Conservation (phyloP, 176 grass and related monocot species). For the Eragrostis nindensis region DNA sequence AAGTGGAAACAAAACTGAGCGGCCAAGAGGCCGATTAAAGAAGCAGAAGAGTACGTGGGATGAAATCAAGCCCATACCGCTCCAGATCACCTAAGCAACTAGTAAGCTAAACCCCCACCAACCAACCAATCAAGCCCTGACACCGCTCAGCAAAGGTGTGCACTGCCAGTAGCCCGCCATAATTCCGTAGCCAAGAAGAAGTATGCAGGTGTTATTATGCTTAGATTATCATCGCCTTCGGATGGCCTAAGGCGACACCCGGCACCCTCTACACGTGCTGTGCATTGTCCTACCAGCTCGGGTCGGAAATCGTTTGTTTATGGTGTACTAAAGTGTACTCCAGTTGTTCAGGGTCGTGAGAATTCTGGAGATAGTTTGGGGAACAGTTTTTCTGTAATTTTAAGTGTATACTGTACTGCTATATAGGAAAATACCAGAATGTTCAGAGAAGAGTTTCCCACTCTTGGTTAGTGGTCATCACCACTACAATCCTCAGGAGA, state of each 20-base stretch:
- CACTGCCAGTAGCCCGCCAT: background rate
- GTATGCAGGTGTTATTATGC: background rate
- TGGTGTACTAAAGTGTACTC: background rate
- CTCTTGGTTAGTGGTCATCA: too few species aligned
- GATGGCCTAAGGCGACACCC: constrained; percentile 16
- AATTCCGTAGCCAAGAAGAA: too few species aligned
- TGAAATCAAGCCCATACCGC: constrained; percentile 41
- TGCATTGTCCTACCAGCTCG: background rate
- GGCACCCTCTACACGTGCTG: too few species aligned
- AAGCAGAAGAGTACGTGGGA: background rate
- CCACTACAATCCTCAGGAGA: too few species aligned
- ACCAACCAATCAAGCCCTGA: background rate
- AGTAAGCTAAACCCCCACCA: background rate
- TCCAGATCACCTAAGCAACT: background rate
- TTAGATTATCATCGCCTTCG: background rate
- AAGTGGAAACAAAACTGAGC: background rate
- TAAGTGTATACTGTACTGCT: too few species aligned
- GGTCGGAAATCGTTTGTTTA: background rate
- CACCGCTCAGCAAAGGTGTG: background rate
- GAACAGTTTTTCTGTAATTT: too few species aligned
- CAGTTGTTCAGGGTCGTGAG: constrained; percentile 16
- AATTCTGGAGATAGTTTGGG: background rate
- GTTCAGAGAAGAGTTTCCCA: too few species aligned
- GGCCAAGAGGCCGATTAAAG: background rate
- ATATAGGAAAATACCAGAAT: too few species aligned